Conservation (phyloP, 805 yeast genomes). For the Schizosaccharomyces octosporus region DNA sequence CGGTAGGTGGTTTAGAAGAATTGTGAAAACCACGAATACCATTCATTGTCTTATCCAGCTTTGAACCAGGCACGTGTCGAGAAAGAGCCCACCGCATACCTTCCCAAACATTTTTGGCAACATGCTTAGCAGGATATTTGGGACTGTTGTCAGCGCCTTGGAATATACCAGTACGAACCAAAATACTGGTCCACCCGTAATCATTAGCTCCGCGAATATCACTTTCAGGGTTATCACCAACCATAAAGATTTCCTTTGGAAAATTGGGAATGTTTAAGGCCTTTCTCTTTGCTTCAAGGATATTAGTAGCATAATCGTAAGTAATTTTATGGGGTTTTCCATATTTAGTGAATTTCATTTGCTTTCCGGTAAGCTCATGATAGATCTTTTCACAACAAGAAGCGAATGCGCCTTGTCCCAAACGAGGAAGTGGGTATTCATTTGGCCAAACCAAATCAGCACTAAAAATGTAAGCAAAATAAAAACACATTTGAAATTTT, state of each 20-base stretch:
- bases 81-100: constrained; percentile 19
- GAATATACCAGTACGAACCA: constrained; percentile 76
- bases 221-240: constrained; percentile 87
- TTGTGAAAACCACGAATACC: neutral
- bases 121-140: constrained; percentile 22
- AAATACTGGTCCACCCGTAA: constrained; percentile 70
- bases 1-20: neutral
- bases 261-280: constrained; percentile 2
- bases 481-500: constrained; percentile 43
- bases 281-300: constrained; percentile 25
- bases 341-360: constrained; percentile 40
- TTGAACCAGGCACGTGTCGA: neutral
- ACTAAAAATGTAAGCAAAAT: constrained; percentile 41
- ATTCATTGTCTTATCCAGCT: neutral
- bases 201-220: constrained; percentile 76
- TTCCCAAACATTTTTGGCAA: constrained; percentile 25
- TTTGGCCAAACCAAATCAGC: constrained; percentile 89
- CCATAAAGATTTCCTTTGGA: constrained; percentile 41
- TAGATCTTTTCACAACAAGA: constrained; percentile 67
- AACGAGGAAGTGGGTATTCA: constrained; percentile 53
- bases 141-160: constrained; percentile 22
- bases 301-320: constrained; percentile 61
- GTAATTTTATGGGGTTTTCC: constrained; percentile 68
- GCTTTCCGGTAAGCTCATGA: constrained; percentile 63
- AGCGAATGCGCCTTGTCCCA: constrained; percentile 88